Base-by-base conservation (phyloP, 2,329 filamentous ascomycete species). In the Colletotrichum echinochloae region DNA sequence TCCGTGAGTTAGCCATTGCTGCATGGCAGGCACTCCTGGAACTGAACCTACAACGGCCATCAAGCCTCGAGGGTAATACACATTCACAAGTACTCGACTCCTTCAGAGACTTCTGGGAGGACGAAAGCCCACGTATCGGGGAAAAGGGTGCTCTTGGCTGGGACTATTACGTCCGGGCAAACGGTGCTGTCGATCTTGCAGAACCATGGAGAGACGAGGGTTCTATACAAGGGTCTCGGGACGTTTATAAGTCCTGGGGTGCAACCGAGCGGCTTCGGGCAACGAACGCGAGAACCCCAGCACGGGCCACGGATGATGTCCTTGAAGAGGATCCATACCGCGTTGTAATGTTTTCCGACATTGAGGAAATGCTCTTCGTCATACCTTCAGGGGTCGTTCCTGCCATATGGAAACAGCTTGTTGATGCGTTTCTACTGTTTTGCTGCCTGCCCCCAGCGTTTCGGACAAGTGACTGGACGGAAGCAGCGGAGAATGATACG, bases 1-100 rank as follows among this genome's bases (percentile, higher is more conserved):
- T 92, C 77, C 83, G 86, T 54, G 95, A 98, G 77, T 83, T 93
- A 37, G 91, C 94, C 1, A 83, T 93, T 3, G 94, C 91, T 12
- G 85, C 92, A 6, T 98, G 95, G 94, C 95, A 98, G 81, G 92
- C 90, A 7, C 75, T 92, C 1, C 80, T 98, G 0, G 95, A 98
- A 76, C 84, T 92, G 62, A 89, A 88, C 23, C 87, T 94, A 70
- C 89, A 89, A 56, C 84, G 84, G 3, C 90, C 92, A 3, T 61
- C 75, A 4, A 65, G 16, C 11, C 56, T 76, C 49, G 73, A 75
- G 2, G 64, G 75, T 14, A 74, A 73, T n/a, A 56, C 74, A 12
- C 73, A 74, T 6, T 60, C 37, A 12, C 41, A 71, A 37, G 46
- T 63, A 0, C 49, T 84, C 14, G 77, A 80, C 2, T 76, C 77